phyloP scores from a whole-genome alignment of 495 filamentous ascomycete genomes.

The Neurospora cerealis region DNA sequence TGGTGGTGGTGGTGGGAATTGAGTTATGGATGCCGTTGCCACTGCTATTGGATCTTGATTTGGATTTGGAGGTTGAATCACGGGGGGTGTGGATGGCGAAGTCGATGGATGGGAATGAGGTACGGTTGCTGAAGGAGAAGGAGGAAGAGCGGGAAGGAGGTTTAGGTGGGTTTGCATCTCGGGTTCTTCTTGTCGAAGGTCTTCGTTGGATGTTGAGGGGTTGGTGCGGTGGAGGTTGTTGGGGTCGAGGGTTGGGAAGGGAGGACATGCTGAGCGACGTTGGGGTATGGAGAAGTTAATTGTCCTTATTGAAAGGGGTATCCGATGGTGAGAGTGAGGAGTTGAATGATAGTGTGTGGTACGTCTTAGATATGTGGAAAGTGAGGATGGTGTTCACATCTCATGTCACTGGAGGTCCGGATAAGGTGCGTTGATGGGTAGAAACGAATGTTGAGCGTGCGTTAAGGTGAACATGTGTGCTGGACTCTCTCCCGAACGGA shows the following conservation, averaged over 20 bases:
- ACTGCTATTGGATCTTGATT: background rate
- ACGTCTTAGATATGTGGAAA: background rate
- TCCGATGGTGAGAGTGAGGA: background rate
- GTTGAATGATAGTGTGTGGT: background rate
- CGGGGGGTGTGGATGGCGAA: background rate
- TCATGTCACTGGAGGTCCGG: background rate
- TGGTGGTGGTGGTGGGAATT: background rate
- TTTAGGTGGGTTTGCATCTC: background rate
- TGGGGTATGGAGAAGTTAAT: background rate
- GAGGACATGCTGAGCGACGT: background rate
- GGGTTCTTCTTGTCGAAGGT: background rate
- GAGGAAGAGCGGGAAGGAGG: background rate
- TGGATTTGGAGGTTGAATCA: background rate
- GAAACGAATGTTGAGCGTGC: background rate
- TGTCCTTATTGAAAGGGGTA: background rate
- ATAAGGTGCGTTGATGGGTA: background rate
- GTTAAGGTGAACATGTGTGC: background rate
- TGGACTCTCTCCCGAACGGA: background rate
- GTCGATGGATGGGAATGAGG: background rate
- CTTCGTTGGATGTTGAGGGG: background rate
- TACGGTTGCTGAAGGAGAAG: background rate
- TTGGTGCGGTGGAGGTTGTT: background rate
- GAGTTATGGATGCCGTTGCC: background rate
- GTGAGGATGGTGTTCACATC: background rate
- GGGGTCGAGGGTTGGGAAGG: background rate